Conservation (phyloP, 2,329 filamentous ascomycete genomes). For the Alternaria arborescens region DNA sequence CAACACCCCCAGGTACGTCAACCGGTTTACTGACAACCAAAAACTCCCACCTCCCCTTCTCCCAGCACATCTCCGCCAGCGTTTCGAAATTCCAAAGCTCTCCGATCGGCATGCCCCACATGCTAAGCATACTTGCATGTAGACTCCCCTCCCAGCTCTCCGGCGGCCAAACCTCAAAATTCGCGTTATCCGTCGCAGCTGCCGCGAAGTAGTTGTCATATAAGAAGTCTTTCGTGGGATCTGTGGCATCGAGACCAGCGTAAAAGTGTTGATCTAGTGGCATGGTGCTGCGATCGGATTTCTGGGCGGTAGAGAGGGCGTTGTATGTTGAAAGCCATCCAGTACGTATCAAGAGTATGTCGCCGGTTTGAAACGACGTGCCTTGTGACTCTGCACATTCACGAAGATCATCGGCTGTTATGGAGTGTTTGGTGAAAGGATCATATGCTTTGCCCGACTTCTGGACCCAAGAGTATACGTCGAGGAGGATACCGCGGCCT, state of each 20-base stretch:
- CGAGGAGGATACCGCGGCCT: slow-evolving; percentile 63
- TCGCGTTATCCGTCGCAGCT: slow-evolving; percentile 44
- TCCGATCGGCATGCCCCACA: slow-evolving; percentile 47
- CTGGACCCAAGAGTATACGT: slow-evolving; percentile 54
- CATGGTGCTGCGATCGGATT: slow-evolving; percentile 19
- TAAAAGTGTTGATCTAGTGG: slow-evolving; percentile 29
- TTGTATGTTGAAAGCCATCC: slow-evolving; percentile 33
- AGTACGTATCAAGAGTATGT: slow-evolving; percentile 43
- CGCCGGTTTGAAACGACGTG: slow-evolving; percentile 34
- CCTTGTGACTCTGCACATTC: slow-evolving; percentile 29
- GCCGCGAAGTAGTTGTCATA: slow-evolving; percentile 64
- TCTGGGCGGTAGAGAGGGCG: slow-evolving; percentile 15
- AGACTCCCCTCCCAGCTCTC: slow-evolving; percentile 25
- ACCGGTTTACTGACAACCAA: slow-evolving; percentile 65
- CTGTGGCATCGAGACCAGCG: slow-evolving; percentile 78
- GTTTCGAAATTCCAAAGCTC: slow-evolving; percentile 49
- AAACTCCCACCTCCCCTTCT: slow-evolving; percentile 53
- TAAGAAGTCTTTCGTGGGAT: slow-evolving; percentile 88
- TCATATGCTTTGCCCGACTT: slow-evolving; percentile 27
- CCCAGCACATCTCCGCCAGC: slow-evolving; percentile 39
- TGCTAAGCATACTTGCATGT: slow-evolving; percentile 33
- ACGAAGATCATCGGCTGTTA: slow-evolving; percentile 29
- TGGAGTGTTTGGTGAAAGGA: slow-evolving; percentile 29
- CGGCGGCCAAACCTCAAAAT: slow-evolving; percentile 44
- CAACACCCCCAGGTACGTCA: slow-evolving; percentile 39